phyloP scores from a whole-genome alignment of 1,284 basidiomycete genomes.

The Coniophora puteana region DNA sequence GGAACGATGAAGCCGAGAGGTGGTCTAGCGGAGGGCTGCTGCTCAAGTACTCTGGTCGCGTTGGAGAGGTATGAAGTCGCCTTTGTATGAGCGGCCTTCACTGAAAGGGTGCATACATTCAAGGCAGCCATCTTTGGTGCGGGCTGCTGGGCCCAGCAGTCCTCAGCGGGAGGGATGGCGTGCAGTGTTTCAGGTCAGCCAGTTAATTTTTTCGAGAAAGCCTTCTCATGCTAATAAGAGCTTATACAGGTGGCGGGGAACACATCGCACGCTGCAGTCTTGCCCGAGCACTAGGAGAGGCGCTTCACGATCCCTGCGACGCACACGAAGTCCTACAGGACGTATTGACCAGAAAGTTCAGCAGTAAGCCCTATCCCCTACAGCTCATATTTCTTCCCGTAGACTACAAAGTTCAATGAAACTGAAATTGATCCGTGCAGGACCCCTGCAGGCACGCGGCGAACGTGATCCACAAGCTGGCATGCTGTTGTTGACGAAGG shows the following conservation, averaged over 20 bases:
- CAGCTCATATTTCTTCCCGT: not conserved
- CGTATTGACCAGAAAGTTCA: conserved; percentile 35
- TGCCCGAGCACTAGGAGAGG: conserved; percentile 40
- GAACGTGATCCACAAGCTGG: conserved; percentile 33
- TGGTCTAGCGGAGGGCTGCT: conserved; percentile 62
- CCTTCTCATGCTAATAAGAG: not conserved
- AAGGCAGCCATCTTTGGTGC: conserved; percentile 64
- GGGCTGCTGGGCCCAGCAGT: conserved; percentile 65
- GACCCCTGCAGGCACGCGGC: conserved; percentile 24
- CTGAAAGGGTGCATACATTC: conserved; percentile 7
- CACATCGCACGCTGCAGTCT: conserved; percentile 43
- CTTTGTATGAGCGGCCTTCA: conserved; percentile 1
- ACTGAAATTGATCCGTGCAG: conserved; percentile 14
- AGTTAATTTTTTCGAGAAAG: not conserved
- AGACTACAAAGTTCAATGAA: conserved; percentile 4
- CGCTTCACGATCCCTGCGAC: conserved; percentile 25
- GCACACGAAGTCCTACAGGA: conserved; percentile 37
- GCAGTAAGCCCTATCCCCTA: conserved; percentile 26
- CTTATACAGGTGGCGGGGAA: conserved; percentile 53
- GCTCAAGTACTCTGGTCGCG: conserved; percentile 63
- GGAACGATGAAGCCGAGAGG: not conserved
- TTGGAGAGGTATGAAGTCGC: conserved; percentile 61
- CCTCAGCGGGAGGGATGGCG: conserved; percentile 36
- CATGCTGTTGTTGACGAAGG: conserved; percentile 46
- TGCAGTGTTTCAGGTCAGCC: conserved; percentile 66